Percentiles rank a stretch among this genome's conserved stretches.
Evolutionary conservation across 495 filamentous ascomycete species (phyloP).

Genomic region (Podospora sp.): DNA sequence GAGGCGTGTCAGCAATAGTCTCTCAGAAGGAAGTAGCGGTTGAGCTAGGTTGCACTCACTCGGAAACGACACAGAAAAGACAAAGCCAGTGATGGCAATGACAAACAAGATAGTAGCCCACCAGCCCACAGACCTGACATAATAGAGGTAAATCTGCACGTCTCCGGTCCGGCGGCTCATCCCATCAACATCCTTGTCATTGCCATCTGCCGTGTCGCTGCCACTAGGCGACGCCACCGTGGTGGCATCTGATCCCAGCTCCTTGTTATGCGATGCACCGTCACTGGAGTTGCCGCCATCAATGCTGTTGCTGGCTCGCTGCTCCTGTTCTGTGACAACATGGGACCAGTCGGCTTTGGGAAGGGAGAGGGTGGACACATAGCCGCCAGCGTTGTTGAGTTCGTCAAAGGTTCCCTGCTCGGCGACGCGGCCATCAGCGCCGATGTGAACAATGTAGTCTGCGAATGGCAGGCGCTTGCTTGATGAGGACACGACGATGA

Average conservation of each 20-base stretch:
- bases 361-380: slow-evolving; percentile 28
- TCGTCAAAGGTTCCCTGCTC: slow-evolving; percentile 52
- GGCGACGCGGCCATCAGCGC: slow-evolving; percentile 45
- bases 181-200: slow-evolving; percentile 5
- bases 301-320: neutral
- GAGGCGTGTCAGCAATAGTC: neutral
- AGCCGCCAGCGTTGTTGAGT: slow-evolving; percentile 28
- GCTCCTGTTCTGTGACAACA: neutral
- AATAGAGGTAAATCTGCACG: slow-evolving; percentile 58
- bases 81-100: slow-evolving; percentile 29
- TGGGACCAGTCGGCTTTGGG: slow-evolving; percentile 26
- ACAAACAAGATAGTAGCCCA: slow-evolving; percentile 48
- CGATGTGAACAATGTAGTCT: slow-evolving; percentile 56
- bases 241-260: slow-evolving; percentile 6
- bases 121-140: slow-evolving; percentile 55
- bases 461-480: slow-evolving; percentile 46
- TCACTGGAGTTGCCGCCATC: neutral
- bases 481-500: slow-evolving; percentile 48
- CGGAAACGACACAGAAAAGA: slow-evolving; percentile 35
- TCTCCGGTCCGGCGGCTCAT: slow-evolving; percentile 50
- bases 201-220: neutral
- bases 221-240: neutral
- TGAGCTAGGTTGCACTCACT: slow-evolving; percentile 24
- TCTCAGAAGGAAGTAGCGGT: neutral
- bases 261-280: neutral